A percentile compares a stretch with the other conserved stretches of the same genome.
Conservation (phyloP, 75 land plant species). For the Cupressus sempervirens region DNA sequence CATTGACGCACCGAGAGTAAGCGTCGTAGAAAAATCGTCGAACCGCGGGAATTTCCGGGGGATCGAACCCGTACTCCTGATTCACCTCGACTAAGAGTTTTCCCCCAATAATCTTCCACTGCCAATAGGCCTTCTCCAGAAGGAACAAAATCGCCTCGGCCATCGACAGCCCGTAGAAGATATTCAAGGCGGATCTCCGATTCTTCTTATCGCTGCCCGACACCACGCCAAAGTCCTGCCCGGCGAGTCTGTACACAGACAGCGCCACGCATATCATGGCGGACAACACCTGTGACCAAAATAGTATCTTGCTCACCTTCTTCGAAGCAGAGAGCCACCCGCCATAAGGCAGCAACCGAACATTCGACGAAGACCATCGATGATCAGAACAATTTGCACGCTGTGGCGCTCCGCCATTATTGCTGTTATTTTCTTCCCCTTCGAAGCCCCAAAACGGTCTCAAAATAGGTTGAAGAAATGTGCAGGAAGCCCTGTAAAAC, state of each 20-base stretch:
- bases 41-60: conserved; percentile 22
- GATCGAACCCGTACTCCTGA: conserved; percentile 36
- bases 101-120: conserved; percentile 43
- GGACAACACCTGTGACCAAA: conserved; percentile 57
- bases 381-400: background rate
- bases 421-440: background rate
- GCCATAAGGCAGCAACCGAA: conserved; percentile 62
- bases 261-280: conserved; percentile 55
- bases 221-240: conserved; percentile 40
- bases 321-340: conserved; percentile 48
- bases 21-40: conserved; percentile 85
- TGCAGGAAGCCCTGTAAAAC: background rate
- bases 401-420: background rate
- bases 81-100: conserved; percentile 53
- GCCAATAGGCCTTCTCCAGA: conserved; percentile 80
- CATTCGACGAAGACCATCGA: conserved; percentile 49
- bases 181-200: conserved; percentile 43
- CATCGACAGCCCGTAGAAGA: conserved; percentile 67
- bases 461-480: background rate
- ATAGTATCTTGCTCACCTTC: conserved; percentile 51
- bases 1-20: conserved; percentile 59
- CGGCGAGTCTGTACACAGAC: conserved; percentile 49
- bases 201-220: conserved; percentile 38
- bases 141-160: conserved; percentile 75
- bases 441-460: background rate